Conservation (phyloP, 2,329 filamentous ascomycete species). For the Cercospora zeae-maydis region DNA sequence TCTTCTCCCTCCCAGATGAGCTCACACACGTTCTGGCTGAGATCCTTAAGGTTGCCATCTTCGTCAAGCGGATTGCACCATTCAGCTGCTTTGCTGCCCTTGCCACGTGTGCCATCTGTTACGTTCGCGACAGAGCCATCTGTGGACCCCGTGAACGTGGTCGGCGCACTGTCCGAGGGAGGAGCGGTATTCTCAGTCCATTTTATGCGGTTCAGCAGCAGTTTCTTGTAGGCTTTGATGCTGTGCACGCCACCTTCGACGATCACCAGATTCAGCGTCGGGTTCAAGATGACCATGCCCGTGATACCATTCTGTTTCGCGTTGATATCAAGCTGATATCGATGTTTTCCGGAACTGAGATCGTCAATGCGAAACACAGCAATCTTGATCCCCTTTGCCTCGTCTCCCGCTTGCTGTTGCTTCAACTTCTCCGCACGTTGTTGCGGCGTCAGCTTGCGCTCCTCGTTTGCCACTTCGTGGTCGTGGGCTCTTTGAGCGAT, state of each 20-base stretch:
- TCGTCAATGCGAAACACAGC: slow-evolving; percentile 86
- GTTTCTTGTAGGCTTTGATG: slow-evolving; percentile 80
- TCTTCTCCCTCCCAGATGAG: slow-evolving; percentile 89
- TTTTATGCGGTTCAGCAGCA: slow-evolving; percentile 90
- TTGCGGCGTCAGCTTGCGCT: slow-evolving; percentile 84
- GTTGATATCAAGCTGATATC: slow-evolving; percentile 89
- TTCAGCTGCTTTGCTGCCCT: slow-evolving; percentile 57
- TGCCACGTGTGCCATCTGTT: slow-evolving; percentile 26
- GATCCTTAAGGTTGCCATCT: slow-evolving; percentile 72
- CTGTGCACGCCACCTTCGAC: slow-evolving; percentile 87
- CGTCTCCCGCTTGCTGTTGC: slow-evolving; percentile 80
- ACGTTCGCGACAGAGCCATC: slow-evolving; percentile 24
- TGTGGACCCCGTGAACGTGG: slow-evolving; percentile 32
- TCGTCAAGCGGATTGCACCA: slow-evolving; percentile 82
- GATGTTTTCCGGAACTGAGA: slow-evolving; percentile 84
- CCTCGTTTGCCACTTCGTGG: slow-evolving; percentile 76
- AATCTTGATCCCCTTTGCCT: slow-evolving; percentile 77
- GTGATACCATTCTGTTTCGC: slow-evolving; percentile 84
- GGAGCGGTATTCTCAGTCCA: slow-evolving; percentile 87
- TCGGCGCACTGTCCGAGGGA: slow-evolving; percentile 37
- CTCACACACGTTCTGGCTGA: slow-evolving; percentile 75
- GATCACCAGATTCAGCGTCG: slow-evolving; percentile 81
- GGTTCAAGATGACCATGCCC: slow-evolving; percentile 88
- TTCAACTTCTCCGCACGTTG: slow-evolving; percentile 79
- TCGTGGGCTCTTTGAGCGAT: slow-evolving; percentile 80